These are phyloP conservation scores for Moesziomyces aphidis DNA, from an alignment of 1,284 basidiomycete genomes.

Conservation along the genomic window DNA sequence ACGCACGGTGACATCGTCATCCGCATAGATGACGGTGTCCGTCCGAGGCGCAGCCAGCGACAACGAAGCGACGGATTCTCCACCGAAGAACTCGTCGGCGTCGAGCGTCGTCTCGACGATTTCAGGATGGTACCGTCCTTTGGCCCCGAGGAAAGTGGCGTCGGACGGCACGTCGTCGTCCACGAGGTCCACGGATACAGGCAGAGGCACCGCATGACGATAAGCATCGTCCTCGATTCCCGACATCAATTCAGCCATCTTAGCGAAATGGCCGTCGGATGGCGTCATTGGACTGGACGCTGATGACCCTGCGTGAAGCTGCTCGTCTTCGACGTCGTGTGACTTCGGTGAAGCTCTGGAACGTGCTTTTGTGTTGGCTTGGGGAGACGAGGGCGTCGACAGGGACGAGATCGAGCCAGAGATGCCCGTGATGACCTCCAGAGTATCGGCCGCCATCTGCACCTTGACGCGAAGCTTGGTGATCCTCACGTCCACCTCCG, in stretches of 20 bases:
- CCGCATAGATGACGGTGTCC: constrained; percentile 74
- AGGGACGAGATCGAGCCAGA: constrained; percentile 7
- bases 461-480: constrained; percentile 40
- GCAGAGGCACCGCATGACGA: constrained; percentile 74
- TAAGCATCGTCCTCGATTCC: constrained; percentile 89
- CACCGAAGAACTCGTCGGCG: constrained; percentile 70
- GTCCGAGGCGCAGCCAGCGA: constrained; percentile 42
- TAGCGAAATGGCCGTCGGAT: constrained; percentile 4
- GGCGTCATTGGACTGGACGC: not conserved
- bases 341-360: not conserved
- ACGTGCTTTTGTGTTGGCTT: not conserved
- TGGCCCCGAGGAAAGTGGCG: constrained; percentile 82
- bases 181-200: constrained; percentile 84
- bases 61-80: constrained; percentile 55
- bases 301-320: not conserved
- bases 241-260: constrained; percentile 67
- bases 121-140: constrained; percentile 71
- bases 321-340: not conserved
- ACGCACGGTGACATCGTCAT: constrained; percentile 86
- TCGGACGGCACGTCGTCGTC: constrained; percentile 91
- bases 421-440: constrained; percentile 25
- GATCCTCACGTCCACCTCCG: constrained; percentile 56
- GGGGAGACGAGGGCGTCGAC: not conserved
- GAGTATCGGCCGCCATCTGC: constrained; percentile 53
- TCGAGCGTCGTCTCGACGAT: constrained; percentile 74